phyloP scores from a whole-genome alignment of 371 early-diverging fungal genomes.

The Mortierella sp. region DNA sequence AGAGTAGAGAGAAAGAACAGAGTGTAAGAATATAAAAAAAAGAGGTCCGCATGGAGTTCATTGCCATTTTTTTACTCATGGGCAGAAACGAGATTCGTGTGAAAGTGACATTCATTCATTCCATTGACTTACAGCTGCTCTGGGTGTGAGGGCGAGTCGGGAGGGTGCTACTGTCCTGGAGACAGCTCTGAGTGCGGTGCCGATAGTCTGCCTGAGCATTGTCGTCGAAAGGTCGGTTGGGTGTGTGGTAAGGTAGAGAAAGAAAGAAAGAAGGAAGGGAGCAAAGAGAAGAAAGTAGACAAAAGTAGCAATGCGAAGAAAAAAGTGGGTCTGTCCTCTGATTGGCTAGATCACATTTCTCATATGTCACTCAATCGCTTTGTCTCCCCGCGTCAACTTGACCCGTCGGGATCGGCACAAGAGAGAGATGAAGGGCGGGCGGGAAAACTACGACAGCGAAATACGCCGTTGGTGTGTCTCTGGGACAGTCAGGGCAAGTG shows the following conservation, averaged over 20 bases:
- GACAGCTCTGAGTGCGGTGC: constrained; percentile 19
- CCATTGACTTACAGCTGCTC: not conserved
- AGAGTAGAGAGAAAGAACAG: too few relatives aligned
- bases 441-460: too few relatives aligned
- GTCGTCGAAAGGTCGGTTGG: not conserved
- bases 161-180: constrained; percentile 7
- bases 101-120: not conserved
- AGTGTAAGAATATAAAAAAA: not conserved
- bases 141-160: not conserved
- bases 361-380: constrained; percentile 10
- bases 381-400: too few relatives aligned
- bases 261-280: not conserved
- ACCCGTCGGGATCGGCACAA: too few relatives aligned
- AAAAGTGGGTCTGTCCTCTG: not conserved
- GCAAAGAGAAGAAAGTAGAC: not conserved
- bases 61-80: not conserved
- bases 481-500: too few relatives aligned
- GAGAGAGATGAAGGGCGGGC: constrained; percentile 4
- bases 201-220: constrained; percentile 36
- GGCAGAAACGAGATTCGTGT: not conserved
- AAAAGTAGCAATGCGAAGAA: not conserved
- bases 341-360: not conserved
- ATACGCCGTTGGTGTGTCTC: too few relatives aligned
- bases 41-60: not conserved
- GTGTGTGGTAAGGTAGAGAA: not conserved